Conservation (phyloP, 441 rosid species). For the Euphorbia schlechtendalii region DNA sequence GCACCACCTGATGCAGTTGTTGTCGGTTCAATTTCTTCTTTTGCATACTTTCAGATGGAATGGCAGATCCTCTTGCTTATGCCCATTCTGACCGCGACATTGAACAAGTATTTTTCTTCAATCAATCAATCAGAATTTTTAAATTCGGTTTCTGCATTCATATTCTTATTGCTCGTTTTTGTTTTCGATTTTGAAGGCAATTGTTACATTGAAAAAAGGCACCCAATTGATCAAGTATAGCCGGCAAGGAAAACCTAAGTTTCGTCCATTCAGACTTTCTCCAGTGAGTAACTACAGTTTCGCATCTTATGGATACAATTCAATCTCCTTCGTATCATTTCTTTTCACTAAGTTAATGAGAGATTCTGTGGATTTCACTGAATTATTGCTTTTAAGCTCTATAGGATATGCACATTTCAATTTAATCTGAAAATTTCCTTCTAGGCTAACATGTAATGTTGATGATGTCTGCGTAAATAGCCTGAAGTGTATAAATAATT, state of each 20-base stretch:
- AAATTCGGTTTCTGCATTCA: too few relatives aligned
- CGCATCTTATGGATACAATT: background rate
- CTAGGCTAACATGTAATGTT: background rate
- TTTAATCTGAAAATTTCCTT: background rate
- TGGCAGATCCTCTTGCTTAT: slow-evolving; percentile 86
- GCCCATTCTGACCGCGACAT: slow-evolving; percentile 72
- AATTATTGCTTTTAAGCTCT: background rate
- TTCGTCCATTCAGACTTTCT: slow-evolving; percentile 85
- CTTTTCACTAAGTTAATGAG: background rate
- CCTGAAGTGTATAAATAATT: slow-evolving; percentile 31
- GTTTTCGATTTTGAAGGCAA: slow-evolving; percentile 44
- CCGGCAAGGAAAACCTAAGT: slow-evolving; percentile 88
- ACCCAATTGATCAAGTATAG: slow-evolving; percentile 82
- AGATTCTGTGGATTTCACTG: background rate
- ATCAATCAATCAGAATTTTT: too few relatives aligned
- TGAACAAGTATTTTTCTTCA: slow-evolving; percentile 49
- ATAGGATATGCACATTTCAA: background rate
- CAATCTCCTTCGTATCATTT: background rate
- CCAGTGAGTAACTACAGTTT: slow-evolving; percentile 41
- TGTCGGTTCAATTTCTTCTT: slow-evolving; percentile 36
- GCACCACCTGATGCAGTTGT: slow-evolving; percentile 49
- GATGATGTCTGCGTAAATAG: slow-evolving; percentile 11
- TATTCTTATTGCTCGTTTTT: too few relatives aligned
- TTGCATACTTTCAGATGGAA: slow-evolving; percentile 81
- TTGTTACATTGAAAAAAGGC: slow-evolving; percentile 71